Evolutionary conservation across 2,329 filamentous ascomycete species (phyloP).

Genomic region (Colletotrichum graminicola): DNA sequence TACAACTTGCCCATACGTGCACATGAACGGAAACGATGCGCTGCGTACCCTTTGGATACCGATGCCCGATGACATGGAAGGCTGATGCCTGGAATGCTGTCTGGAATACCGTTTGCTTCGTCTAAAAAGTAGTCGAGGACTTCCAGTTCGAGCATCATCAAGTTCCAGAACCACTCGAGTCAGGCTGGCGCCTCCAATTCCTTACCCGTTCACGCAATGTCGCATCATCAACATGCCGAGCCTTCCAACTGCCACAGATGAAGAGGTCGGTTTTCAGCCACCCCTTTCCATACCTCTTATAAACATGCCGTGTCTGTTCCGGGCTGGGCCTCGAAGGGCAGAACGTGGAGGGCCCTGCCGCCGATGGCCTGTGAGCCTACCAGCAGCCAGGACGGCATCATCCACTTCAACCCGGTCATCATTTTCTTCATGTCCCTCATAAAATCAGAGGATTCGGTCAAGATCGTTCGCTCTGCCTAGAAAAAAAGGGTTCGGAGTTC

Average conservation of each 20-base stretch:
- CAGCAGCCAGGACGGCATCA: constrained; percentile 18
- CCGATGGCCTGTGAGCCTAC: constrained; percentile 22
- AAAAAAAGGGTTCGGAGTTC: constrained; percentile 42
- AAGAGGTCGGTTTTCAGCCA: constrained; percentile 44
- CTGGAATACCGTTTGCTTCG: not conserved
- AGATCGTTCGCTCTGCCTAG: constrained; percentile 40
- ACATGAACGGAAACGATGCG: not conserved
- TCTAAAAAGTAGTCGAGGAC: not conserved
- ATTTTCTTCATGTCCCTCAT: constrained; percentile 43
- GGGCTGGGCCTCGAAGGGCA: not conserved
- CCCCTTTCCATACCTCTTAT: constrained; percentile 28
- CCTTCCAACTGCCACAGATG: constrained; percentile 45
- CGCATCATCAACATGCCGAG: constrained; percentile 30
- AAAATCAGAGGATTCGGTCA: constrained; percentile 31
- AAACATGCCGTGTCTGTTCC: not conserved
- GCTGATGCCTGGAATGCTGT: not conserved
- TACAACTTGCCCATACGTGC: not conserved
- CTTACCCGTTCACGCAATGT: not conserved
- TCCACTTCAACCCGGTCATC: constrained; percentile 45
- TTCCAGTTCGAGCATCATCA: not conserved
- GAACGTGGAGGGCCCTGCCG: constrained; percentile 1
- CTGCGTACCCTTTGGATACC: not conserved
- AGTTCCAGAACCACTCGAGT: not conserved
- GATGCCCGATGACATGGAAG: not conserved
- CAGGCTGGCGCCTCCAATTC: not conserved